Evolutionary conservation across 352 stramenopile species (phyloP).

Genomic region (Chloridella minuta): DNA sequence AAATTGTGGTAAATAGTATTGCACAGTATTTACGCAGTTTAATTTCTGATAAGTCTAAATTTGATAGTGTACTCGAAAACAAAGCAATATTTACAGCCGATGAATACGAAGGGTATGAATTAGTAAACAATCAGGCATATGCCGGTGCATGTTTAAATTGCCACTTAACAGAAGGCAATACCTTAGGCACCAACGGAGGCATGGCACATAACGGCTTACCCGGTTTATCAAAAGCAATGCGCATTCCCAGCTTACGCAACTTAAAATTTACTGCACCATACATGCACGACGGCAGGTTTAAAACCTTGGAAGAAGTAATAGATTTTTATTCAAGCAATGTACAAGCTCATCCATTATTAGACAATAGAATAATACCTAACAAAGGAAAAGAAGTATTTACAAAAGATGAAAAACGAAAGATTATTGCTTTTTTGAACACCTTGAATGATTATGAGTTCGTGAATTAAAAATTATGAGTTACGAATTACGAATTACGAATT

Average conservation of each 20-base stretch:
- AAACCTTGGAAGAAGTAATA: not conserved
- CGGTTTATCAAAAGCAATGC: not conserved
- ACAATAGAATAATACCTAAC: no score
- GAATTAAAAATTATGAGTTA: no score
- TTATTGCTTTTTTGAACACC: not conserved
- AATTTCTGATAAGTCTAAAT: not conserved
- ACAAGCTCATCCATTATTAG: not conserved
- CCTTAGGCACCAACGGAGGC: not conserved
- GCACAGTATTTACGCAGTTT: not conserved
- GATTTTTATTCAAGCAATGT: not conserved
- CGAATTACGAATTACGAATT: no score
- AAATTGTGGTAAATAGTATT: not conserved
- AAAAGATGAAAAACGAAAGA: not conserved
- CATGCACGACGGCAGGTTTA: not conserved
- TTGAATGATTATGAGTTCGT: not conserved
- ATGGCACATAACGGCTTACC: not conserved
- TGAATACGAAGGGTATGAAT: not conserved
- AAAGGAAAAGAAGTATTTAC: not conserved
- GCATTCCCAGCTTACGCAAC: not conserved
- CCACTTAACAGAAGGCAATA: not conserved
- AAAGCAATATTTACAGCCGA: not conserved
- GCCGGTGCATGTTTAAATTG: no score
- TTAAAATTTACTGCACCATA: not conserved
- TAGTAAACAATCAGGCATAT: no score
- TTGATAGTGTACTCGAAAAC: not conserved